Evolutionary conservation across 2,329 filamentous ascomycete genomes (phyloP).

Genomic region (Arthrobotrys pseudoclavata): DNA sequence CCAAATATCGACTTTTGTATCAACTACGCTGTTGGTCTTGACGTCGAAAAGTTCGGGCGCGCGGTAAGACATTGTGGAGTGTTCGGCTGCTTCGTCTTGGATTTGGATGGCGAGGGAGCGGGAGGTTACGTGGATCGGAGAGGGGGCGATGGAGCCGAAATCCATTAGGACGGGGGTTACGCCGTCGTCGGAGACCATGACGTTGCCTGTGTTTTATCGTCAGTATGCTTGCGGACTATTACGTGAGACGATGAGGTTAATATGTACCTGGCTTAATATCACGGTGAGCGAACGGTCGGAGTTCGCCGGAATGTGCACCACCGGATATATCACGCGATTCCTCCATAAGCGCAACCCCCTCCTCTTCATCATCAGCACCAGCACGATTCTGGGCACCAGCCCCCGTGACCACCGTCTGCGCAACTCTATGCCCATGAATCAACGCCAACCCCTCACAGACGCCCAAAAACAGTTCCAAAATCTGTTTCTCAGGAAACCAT

Average conservation of each 20-base stretch:
- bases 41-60: constrained; percentile 98
- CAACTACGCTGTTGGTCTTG: constrained; percentile 89
- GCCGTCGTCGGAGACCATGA: constrained; percentile 97
- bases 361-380: constrained; percentile 59
- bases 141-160: constrained; percentile 88
- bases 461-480: constrained; percentile 92
- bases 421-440: constrained; percentile 89
- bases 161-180: constrained; percentile 95
- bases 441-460: constrained; percentile 88
- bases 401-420: constrained; percentile 67
- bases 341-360: constrained; percentile 56
- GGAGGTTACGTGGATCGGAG: constrained; percentile 88
- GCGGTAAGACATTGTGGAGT: constrained; percentile 98
- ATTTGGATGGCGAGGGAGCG: constrained; percentile 90
- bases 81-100: constrained; percentile 94
- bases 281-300: constrained; percentile 88
- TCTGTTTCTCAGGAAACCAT: constrained; percentile 84
- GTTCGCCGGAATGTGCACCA: constrained; percentile 63
- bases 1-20: constrained; percentile 99
- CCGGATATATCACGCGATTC: constrained; percentile 50
- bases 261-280: constrained; percentile 86
- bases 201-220: constrained; percentile 75
- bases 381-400: constrained; percentile 67
- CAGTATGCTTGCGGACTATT: neutral
- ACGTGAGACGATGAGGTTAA: neutral